Percentiles rank a stretch among this genome's conserved stretches.
phyloP scores from a whole-genome alignment of 1,284 basidiomycete species.

The Schizopora paradoxa region DNA sequence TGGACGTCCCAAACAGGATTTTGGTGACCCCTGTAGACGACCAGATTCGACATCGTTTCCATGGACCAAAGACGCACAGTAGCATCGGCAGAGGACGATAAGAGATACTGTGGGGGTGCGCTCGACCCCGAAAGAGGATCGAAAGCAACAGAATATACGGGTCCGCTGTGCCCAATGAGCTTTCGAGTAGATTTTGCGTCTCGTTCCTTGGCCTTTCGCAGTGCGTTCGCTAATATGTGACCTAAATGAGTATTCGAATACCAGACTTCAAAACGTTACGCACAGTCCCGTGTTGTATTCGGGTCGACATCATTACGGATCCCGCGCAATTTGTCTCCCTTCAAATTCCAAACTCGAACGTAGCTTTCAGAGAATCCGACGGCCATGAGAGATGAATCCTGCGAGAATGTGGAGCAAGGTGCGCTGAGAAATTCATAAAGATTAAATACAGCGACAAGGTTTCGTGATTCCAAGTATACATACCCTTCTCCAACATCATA shows the following conservation, averaged over 20 bases:
- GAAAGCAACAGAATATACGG: constrained; percentile 92
- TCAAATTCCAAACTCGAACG: constrained; percentile 92
- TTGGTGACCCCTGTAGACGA: constrained; percentile 93
- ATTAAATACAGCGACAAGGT: constrained; percentile 7
- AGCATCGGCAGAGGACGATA: constrained; percentile 92
- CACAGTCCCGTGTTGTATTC: constrained; percentile 65
- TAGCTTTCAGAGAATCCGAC: constrained; percentile 96
- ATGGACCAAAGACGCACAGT: constrained; percentile 93
- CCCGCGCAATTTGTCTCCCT: constrained; percentile 83
- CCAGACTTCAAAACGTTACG: constrained; percentile 14
- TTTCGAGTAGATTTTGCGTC: constrained; percentile 82
- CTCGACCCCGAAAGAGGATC: constrained; percentile 89
- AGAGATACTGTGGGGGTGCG: constrained; percentile 77
- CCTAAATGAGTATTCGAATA: constrained; percentile 9
- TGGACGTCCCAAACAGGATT: constrained; percentile 99
- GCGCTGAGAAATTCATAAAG: constrained; percentile 56
- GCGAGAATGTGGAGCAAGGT: constrained; percentile 86
- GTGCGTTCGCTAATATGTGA: constrained; percentile 43
- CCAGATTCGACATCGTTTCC: constrained; percentile 91
- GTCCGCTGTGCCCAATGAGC: constrained; percentile 93
- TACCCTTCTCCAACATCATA: constrained; percentile 90
- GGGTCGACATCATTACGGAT: constrained; percentile 72
- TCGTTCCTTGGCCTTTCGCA: constrained; percentile 69
- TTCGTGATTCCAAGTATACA: constrained; percentile 26
- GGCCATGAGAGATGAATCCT: constrained; percentile 91